A percentile compares a stretch with the other conserved stretches of the same genome.
Conservation (phyloP, 805 yeast genomes). For the Kodamaea nitidulidarum region DNA sequence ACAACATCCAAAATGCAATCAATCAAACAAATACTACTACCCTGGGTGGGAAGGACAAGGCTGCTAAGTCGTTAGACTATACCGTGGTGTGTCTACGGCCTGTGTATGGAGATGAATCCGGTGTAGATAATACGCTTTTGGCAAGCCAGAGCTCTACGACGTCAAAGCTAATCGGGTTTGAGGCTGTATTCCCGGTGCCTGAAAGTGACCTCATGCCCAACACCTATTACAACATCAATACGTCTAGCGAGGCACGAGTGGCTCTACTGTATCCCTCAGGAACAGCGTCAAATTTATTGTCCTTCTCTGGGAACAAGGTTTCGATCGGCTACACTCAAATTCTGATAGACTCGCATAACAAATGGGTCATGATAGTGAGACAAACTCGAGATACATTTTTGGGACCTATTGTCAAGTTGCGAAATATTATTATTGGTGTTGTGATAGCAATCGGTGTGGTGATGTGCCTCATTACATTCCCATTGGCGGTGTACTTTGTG, state of each 20-base stretch:
- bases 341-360: constrained; percentile 28
- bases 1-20: constrained; percentile 27
- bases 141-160: not conserved
- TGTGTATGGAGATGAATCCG: constrained; percentile 21
- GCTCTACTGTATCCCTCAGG: constrained; percentile 29
- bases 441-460: constrained; percentile 74
- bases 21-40: constrained; percentile 15
- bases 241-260: constrained; percentile 23
- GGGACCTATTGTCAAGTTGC: constrained; percentile 57
- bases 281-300: constrained; percentile 23
- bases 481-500: constrained; percentile 79
- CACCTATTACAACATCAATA: constrained; percentile 22
- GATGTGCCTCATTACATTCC: constrained; percentile 72
- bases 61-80: constrained; percentile 20
- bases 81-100: constrained; percentile 30
- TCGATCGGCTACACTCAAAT: constrained; percentile 36
- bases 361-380: constrained; percentile 74
- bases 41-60: not conserved
- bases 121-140: constrained; percentile 3
- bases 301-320: constrained; percentile 19
- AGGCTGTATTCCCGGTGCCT: constrained; percentile 28
- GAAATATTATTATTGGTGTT: constrained; percentile 70
- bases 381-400: constrained; percentile 57
- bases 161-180: constrained; percentile 40
- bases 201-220: constrained; percentile 18